These are phyloP conservation scores for Naganishia vaughanmartiniae DNA, from an alignment of 768 basidiomycete species.

Conservation along the genomic window DNA sequence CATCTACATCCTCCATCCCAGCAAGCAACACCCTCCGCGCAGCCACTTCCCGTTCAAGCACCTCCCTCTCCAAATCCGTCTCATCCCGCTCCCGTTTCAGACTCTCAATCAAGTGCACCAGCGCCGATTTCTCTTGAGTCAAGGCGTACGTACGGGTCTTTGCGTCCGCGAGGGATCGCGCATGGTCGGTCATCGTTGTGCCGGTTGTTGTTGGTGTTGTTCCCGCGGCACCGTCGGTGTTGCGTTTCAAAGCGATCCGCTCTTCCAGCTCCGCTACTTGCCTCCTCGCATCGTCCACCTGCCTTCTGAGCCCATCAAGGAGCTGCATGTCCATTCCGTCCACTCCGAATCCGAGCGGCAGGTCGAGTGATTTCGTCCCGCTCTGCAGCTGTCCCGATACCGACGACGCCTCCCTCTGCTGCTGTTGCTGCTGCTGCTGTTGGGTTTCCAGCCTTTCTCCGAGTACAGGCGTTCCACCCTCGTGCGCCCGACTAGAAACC, in stretches of 20 bases:
- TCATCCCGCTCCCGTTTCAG: slow-evolving; percentile 37
- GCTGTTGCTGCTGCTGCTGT: not conserved
- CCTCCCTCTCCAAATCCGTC: slow-evolving; percentile 29
- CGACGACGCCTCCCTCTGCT: not conserved
- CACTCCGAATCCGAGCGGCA: slow-evolving; percentile 13
- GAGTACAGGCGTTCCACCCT: not conserved
- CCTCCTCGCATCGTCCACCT: slow-evolving; percentile 6
- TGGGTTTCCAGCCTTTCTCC: not conserved
- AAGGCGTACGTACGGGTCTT: not conserved
- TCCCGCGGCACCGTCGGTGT: too few species aligned
- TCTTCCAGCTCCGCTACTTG: slow-evolving; percentile 26
- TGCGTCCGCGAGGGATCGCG: not conserved
- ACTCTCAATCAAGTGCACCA: slow-evolving; percentile 34
- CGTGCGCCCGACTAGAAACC: not conserved
- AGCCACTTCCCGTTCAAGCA: slow-evolving; percentile 30
- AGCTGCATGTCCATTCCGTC: slow-evolving; percentile 10
- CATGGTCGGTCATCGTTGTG: slow-evolving; percentile 19
- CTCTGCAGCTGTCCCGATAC: not conserved
- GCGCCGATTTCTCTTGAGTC: slow-evolving; percentile 17
- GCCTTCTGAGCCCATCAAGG: not conserved
- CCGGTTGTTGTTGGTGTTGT: not conserved
- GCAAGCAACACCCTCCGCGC: slow-evolving; percentile 20
- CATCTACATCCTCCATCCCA: slow-evolving; percentile 11
- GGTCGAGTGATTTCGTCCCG: not conserved
- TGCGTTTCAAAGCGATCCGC: slow-evolving; percentile 23